phyloP scores from a whole-genome alignment of 768 basidiomycete species.

The Boletellus sp. region DNA sequence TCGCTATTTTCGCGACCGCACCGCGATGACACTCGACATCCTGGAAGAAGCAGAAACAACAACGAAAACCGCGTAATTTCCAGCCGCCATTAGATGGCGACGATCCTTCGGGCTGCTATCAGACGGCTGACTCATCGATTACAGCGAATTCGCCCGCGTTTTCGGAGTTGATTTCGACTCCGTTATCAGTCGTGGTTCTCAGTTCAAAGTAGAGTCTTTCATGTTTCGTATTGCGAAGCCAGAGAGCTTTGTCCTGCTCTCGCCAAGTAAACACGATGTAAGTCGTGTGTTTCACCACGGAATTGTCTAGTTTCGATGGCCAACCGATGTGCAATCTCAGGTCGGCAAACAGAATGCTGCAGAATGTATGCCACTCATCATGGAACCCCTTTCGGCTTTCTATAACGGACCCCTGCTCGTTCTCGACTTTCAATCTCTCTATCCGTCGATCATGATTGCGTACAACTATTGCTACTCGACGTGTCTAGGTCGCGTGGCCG shows the following conservation, averaged over 20 bases:
- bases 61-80: constrained; percentile 81
- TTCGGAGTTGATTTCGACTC: constrained; percentile 98
- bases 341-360: constrained; percentile 96
- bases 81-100: neutral
- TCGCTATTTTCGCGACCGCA: constrained; percentile 61
- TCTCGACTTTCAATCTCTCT: constrained; percentile 93
- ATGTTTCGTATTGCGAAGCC: constrained; percentile 98
- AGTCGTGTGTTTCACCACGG: neutral
- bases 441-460: constrained; percentile 97
- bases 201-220: constrained; percentile 99
- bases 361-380: constrained; percentile 91
- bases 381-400: constrained; percentile 91
- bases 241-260: constrained; percentile 86
- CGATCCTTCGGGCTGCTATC: neutral
- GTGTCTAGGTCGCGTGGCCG: constrained; percentile 82
- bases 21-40: constrained; percentile 69
- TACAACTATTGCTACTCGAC: constrained; percentile 98
- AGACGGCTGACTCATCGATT: neutral
- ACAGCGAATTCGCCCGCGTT: constrained; percentile 93
- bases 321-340: constrained; percentile 37
- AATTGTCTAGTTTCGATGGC: neutral
- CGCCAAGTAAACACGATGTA: constrained; percentile 87
- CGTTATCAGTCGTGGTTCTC: constrained; percentile 90
- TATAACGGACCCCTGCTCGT: constrained; percentile 92
- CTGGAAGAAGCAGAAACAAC: constrained; percentile 78